phyloP scores from a whole-genome alignment of 441 rosid species.

The Jatropha podagrica region DNA sequence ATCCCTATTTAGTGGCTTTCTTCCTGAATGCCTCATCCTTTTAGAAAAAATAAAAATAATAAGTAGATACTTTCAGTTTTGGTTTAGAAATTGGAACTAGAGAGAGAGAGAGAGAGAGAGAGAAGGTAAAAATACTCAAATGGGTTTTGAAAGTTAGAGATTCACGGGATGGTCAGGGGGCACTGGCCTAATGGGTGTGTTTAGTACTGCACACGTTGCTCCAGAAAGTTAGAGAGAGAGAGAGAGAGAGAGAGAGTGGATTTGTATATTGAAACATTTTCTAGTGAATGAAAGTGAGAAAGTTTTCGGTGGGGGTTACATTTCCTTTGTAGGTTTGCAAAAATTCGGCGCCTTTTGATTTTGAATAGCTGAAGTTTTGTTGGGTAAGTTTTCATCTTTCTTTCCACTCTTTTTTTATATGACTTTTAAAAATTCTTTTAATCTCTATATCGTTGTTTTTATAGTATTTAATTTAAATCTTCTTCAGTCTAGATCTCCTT shows the following conservation, averaged over 20 bases:
- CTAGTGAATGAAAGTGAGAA: conserved; percentile 1
- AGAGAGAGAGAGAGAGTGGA: background rate
- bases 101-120: conserved; percentile 1
- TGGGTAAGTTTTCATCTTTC: conserved; percentile 5
- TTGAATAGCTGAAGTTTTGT: conserved; percentile 32
- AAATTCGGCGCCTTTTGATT: conserved; percentile 1
- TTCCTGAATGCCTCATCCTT: conserved; percentile 17
- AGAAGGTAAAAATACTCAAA: conserved; percentile 11
- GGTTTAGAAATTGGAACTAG: conserved; percentile 1
- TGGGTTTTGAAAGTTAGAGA: conserved; percentile 17
- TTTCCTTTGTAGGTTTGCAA: background rate
- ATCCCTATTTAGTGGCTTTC: conserved; percentile 16
- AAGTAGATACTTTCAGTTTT: conserved; percentile 8
- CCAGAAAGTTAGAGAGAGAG: conserved; percentile 30
- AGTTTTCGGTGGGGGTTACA: background rate
- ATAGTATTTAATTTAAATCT: background rate
- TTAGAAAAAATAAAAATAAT: background rate
- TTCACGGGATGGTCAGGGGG: conserved; percentile 24
- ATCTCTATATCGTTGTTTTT: background rate
- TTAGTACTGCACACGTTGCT: conserved; percentile 34
- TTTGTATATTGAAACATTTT: background rate
- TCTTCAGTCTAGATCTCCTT: conserved; percentile 22
- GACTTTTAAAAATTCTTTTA: conserved; percentile 11
- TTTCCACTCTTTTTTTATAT: conserved; percentile 1
- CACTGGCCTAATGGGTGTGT: background rate